phyloP scores from a whole-genome alignment of 164 flowering plant species.

The Vitis cinerea region DNA sequence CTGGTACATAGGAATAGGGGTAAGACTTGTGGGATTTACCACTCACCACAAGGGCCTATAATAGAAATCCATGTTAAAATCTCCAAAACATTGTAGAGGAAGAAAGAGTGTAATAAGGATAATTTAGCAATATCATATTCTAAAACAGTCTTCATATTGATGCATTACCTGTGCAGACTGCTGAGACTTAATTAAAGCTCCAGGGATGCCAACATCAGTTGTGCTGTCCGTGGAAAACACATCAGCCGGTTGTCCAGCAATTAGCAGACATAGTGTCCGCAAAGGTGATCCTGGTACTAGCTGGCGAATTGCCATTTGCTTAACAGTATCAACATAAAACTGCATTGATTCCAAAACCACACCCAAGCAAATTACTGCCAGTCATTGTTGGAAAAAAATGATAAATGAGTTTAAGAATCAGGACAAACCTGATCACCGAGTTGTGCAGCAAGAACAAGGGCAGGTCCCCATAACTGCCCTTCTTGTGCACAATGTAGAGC shows the following conservation, averaged over 20 bases:
- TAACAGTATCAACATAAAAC: slow-evolving; percentile 88
- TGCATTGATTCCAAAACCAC: slow-evolving; percentile 30
- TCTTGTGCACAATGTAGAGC: slow-evolving; percentile 89
- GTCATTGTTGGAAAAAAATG: not conserved
- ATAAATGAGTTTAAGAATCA: not conserved
- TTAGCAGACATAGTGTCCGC: slow-evolving; percentile 85
- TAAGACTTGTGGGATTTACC: too few relatives aligned
- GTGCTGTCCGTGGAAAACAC: slow-evolving; percentile 57
- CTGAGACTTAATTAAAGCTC: slow-evolving; percentile 36
- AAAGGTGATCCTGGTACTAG: slow-evolving; percentile 85
- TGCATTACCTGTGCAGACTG: slow-evolving; percentile 62
- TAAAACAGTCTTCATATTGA: not conserved
- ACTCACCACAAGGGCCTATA: not conserved
- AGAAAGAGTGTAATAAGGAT: not conserved
- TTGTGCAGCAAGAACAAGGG: slow-evolving; percentile 84
- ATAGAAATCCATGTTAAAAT: not conserved
- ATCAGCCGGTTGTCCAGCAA: slow-evolving; percentile 92
- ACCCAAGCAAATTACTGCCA: not conserved
- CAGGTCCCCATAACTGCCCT: slow-evolving; percentile 98
- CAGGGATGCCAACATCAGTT: slow-evolving; percentile 20
- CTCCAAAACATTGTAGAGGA: not conserved
- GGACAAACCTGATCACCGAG: slow-evolving; percentile 81
- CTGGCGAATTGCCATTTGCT: slow-evolving; percentile 86
- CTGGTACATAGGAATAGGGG: too few relatives aligned
- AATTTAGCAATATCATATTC: not conserved